These are phyloP conservation scores for Teunomyces funiuensis DNA, from an alignment of 805 yeast genomes.

Conservation along the genomic window DNA sequence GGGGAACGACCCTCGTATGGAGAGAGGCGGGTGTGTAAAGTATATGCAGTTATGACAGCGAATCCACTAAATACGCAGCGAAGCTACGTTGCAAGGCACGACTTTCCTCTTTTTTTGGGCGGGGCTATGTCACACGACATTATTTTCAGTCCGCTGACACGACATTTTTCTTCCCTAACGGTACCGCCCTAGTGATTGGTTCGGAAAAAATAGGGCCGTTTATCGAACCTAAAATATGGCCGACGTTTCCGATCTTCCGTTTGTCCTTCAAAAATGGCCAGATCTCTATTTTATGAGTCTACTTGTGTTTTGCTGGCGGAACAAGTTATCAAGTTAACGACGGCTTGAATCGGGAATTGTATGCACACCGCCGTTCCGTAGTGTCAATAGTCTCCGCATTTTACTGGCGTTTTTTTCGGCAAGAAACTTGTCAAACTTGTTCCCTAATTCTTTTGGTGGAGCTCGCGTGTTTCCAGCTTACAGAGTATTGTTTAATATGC, in stretches of 20 bases:
- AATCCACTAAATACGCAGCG: too few relatives aligned
- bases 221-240: too few relatives aligned
- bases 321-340: too few relatives aligned
- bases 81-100: not conserved
- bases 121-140: not conserved
- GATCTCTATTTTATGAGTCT: too few relatives aligned
- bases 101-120: not conserved
- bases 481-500: conserved; percentile 46
- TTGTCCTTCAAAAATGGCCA: too few relatives aligned
- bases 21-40: too few relatives aligned
- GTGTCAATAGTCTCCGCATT: conserved; percentile 1
- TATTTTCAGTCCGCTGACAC: not conserved
- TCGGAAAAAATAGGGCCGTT: too few relatives aligned
- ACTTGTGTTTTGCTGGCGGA: not conserved
- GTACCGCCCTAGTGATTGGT: not conserved
- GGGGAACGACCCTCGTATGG: too few relatives aligned
- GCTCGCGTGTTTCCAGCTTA: too few relatives aligned
- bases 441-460: not conserved
- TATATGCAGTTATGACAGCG: too few relatives aligned
- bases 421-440: not conserved
- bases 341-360: not conserved
- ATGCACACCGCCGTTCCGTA: not conserved
- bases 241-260: too few relatives aligned
- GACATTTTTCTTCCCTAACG: not conserved
- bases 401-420: conserved; percentile 1